Conservation (phyloP, 345 rosid genomes). For the Populus alba region DNA sequence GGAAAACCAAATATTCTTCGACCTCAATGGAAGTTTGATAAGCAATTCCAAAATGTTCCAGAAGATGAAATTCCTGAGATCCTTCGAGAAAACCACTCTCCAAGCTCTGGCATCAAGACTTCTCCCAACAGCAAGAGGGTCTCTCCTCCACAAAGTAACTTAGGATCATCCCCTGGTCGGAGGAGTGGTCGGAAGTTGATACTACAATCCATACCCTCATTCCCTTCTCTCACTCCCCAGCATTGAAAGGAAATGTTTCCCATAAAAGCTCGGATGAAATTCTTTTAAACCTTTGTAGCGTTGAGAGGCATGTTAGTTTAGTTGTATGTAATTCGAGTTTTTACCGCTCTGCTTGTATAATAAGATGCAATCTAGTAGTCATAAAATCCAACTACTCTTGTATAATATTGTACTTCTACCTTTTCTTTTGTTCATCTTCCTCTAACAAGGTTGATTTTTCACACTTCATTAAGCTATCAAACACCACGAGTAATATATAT, state of each 20-base stretch:
- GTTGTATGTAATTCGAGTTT: constrained; percentile 9
- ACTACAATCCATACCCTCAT: constrained; percentile 83
- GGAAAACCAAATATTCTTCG: constrained; percentile 43
- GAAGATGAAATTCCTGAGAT: constrained; percentile 71
- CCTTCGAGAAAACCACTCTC: constrained; percentile 47
- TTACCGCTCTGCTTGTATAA: constrained; percentile 25
- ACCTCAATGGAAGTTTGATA: constrained; percentile 46
- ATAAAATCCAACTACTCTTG: constrained; percentile 26
- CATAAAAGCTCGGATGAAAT: constrained; percentile 14
- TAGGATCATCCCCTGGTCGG: constrained; percentile 57
- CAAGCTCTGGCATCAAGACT: constrained; percentile 48
- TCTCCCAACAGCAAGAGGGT: constrained; percentile 96
- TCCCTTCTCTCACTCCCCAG: constrained; percentile 91
- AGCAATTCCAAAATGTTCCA: constrained; percentile 37
- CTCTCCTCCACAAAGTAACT: constrained; percentile 67
- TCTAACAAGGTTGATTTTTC: not conserved
- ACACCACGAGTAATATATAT: not conserved
- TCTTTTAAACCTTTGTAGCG: constrained; percentile 20
- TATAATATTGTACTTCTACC: constrained; percentile 16
- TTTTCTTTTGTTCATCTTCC: not conserved
- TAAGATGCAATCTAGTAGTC: constrained; percentile 26
- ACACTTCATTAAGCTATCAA: not conserved
- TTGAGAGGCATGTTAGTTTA: constrained; percentile 9
- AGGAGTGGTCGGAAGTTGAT: constrained; percentile 86
- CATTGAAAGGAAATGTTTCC: constrained; percentile 41